Evolutionary conservation across 1,284 basidiomycete species (phyloP), one percentile per base, ranked within the genome.

Genomic region (Tylopilus sp.): DNA sequence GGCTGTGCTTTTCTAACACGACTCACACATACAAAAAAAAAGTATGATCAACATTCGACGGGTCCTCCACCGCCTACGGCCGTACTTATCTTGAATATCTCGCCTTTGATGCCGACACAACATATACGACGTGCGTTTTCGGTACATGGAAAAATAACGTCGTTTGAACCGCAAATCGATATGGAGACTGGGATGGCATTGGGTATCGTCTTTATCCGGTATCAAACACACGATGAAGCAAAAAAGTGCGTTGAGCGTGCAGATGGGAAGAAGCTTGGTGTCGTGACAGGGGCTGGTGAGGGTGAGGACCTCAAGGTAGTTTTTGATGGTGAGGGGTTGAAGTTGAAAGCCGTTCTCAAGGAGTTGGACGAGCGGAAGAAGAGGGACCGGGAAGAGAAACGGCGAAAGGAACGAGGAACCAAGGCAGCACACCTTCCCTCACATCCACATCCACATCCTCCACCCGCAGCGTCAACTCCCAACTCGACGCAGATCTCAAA

Each of bases 121-220:
- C 73, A 80, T 42, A 78, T 97, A 46, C 76, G 82, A 41, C 76
- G 79, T 10, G 82, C 88, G 60, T 87, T 97, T 61, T 67, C 75
- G 4, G 60, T 71, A 11, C 78, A 89, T 60, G 95, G 94, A 2
- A 65, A 73, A 11, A 75, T 96, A 58, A 61, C 75, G 10, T 78
- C 83, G 11, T 84, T 90, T 49, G 88, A 94, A 55, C 80, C 86
- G 31, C 90, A 94, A 63, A 80, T 89, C 53, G 89, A 97, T 69
- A 78, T 80, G 41, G 76, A 78, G 45, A 92, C 84, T 18, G 93
- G 93, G 12, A 85, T 82, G 53, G 82, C 87, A 13, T 76, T 97
- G 4, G 94, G 94, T 6, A 82, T 97, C 35, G 83, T 90, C 44
- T 84, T 81, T 63, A 77, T 97, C 59, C 82, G 79, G 54, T 97